Percentiles rank a stretch among this genome's conserved stretches.
phyloP scores from a whole-genome alignment of 495 filamentous ascomycete species.

The Darksidea phi region DNA sequence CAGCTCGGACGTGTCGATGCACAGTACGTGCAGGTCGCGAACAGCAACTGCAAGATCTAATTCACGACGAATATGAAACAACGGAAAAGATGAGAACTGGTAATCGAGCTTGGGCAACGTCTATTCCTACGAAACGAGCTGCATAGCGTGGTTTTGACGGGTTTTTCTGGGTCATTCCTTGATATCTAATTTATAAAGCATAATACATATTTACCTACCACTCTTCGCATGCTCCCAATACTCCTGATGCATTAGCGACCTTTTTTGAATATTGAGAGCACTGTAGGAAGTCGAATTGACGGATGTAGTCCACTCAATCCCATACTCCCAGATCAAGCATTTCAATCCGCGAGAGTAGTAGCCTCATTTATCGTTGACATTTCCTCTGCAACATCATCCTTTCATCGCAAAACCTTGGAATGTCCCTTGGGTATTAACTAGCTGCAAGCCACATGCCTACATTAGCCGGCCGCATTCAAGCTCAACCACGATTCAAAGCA shows the following conservation, averaged over 20 bases:
- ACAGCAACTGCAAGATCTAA: conserved; percentile 21
- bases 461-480: too few species aligned
- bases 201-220: neutral
- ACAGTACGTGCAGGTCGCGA: conserved; percentile 12
- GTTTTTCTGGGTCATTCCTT: conserved; percentile 6
- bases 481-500: too few species aligned
- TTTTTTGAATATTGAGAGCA: neutral
- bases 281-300: neutral
- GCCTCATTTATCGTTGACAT: too few species aligned
- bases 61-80: neutral
- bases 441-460: too few species aligned
- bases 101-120: neutral
- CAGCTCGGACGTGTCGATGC: conserved; percentile 58
- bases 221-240: neutral
- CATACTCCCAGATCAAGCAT: too few species aligned
- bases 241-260: too few species aligned
- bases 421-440: too few species aligned
- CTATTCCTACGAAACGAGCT: neutral
- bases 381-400: too few species aligned
- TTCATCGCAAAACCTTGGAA: too few species aligned
- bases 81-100: neutral
- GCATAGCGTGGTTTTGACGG: neutral
- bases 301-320: too few species aligned
- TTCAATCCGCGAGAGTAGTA: too few species aligned
- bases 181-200: neutral